These are phyloP conservation scores for Aspergillus sp. DNA, from an alignment of 2,329 filamentous ascomycete species.

Conservation along the genomic window DNA sequence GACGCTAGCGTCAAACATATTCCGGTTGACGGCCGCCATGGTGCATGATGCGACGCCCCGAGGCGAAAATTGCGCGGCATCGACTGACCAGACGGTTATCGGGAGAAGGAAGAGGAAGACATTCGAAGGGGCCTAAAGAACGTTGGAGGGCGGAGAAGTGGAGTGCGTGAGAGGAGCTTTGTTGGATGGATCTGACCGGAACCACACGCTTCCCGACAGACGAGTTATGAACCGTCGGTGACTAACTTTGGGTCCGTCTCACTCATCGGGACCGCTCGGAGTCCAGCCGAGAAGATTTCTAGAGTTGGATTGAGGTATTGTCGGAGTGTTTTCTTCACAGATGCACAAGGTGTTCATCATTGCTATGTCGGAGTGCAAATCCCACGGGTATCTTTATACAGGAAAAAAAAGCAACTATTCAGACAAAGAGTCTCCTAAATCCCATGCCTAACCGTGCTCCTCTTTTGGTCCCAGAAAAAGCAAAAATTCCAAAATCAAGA, in stretches of 20 bases:
- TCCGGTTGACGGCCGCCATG: conserved; percentile 43
- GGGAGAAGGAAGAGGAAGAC: background rate
- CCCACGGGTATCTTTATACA: conserved; percentile 10
- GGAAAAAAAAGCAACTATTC: background rate
- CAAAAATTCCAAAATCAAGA: background rate
- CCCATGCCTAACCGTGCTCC: background rate
- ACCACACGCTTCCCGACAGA: background rate
- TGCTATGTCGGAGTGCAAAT: background rate
- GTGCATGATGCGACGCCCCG: conserved; percentile 39
- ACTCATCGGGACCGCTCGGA: too few relatives aligned
- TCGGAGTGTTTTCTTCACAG: too few relatives aligned
- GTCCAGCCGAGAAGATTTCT: too few relatives aligned
- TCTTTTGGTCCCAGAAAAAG: background rate
- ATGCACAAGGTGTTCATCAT: too few relatives aligned
- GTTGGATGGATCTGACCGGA: background rate
- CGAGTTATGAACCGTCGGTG: background rate
- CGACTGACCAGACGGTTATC: conserved; percentile 17
- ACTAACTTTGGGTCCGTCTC: background rate
- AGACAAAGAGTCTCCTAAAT: background rate
- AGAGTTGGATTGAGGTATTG: too few relatives aligned
- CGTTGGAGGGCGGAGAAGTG: conserved; percentile 3
- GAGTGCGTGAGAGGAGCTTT: background rate
- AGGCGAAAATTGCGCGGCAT: conserved; percentile 25
- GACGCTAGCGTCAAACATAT: conserved; percentile 42
- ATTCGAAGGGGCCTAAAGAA: conserved; percentile 5